Evolutionary conservation across 805 yeast species (phyloP), one percentile per base, ranked within the genome.

Genomic region (Ogataea saltuana): DNA sequence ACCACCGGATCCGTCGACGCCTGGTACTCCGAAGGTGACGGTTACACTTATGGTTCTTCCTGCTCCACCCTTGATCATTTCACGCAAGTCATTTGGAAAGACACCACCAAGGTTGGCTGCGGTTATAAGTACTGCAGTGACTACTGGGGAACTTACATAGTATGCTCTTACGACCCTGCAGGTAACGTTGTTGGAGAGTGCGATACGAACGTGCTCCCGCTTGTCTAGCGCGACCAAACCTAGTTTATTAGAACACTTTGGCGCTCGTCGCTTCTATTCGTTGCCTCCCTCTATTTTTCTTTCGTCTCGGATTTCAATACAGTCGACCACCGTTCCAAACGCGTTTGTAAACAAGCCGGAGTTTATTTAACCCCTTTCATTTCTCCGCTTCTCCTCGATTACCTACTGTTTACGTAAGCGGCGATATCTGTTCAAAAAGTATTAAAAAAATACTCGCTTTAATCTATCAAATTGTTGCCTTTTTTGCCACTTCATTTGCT

Each of bases 111-210:
- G 51, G 63, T 85, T 15, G 95, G 93, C 38, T 85, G 95, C 71
- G 88, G 80, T 41, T 61, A 59, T 46, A 73, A 75, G 30, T 46
- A 59, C 37, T 79, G 84, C 63, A 56, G 63, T 55, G 65, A 64
- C 44, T 64, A 56, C 26, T 76, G 79, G 76, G 70, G 76, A 22
- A 67, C 70, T 53, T 87, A 86, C 67, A 70, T 84, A 43, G 76
- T 85, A 49, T 88, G 96, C 64, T 79, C 83, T 40, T 88, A 89
- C 64, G 71, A 76, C 59, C 83, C 89, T 25, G 81, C 89, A 25
- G 96, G 96, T 55, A 88, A 88, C 69, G 64, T 71, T 43, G 71
- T 55, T 79, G 60, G 86, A 41, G 59, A 71, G 44, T 71, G 68
- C 49, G 53, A 50, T 16, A 37, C 53, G 3, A 68, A 72, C 41